Conservation (phyloP, 2,329 filamentous ascomycete genomes). For the Fusarium continuum region DNA sequence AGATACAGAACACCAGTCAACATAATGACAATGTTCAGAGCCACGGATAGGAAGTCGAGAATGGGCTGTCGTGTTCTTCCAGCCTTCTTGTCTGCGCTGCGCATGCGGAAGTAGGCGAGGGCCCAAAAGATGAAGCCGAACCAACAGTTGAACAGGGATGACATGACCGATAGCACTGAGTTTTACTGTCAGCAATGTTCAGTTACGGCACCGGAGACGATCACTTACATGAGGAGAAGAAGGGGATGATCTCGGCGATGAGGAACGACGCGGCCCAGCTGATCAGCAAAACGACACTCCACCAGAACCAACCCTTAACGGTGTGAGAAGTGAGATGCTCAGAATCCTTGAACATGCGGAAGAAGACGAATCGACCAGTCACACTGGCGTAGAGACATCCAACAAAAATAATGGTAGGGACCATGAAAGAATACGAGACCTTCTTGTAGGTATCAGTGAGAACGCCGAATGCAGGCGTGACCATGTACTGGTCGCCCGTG, state of each 20-base stretch:
- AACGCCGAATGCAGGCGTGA: constrained; percentile 85
- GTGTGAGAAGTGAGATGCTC: constrained; percentile 84
- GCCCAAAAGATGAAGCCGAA: constrained; percentile 97
- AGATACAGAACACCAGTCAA: constrained; percentile 80
- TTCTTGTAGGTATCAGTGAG: constrained; percentile 83
- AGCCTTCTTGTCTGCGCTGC: constrained; percentile 66
- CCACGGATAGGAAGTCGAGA: constrained; percentile 62
- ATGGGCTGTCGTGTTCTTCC: constrained; percentile 60
- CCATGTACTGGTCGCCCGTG: constrained; percentile 89
- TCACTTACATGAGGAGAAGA: constrained; percentile 77
- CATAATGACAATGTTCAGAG: constrained; percentile 78
- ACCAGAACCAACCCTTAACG: constrained; percentile 78
- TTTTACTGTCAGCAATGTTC: constrained; percentile 1
- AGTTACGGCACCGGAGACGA: rapidly evolving
- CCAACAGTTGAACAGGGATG: constrained; percentile 88
- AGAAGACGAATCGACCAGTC: constrained; percentile 88
- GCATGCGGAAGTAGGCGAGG: constrained; percentile 80
- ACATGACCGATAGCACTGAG: constrained; percentile 73
- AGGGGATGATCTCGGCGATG: constrained; percentile 90
- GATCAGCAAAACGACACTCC: constrained; percentile 72
- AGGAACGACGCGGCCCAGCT: constrained; percentile 87
- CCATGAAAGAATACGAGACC: constrained; percentile 92
- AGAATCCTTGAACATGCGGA: constrained; percentile 82
- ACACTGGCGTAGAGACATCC: constrained; percentile 91
- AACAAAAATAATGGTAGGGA: constrained; percentile 90